These are phyloP conservation scores for Cercospora sp. DNA, from an alignment of 2,329 filamentous ascomycete species.

Conservation along the genomic window DNA sequence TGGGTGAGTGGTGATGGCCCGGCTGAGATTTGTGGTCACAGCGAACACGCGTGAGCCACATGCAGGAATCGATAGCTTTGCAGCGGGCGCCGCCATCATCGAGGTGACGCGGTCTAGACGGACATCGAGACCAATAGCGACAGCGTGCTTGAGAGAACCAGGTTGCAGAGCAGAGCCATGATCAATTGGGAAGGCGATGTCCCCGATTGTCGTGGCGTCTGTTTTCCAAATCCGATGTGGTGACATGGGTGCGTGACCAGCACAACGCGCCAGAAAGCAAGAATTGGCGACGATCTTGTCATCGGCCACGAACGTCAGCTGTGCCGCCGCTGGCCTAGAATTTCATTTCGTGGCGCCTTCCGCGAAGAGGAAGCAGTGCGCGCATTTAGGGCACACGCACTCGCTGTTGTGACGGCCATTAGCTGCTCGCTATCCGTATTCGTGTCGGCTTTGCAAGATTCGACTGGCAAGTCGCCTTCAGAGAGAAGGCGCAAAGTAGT, in stretches of 20 bases:
- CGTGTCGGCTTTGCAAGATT: neutral
- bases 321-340: neutral
- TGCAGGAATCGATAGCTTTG: neutral
- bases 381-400: neutral
- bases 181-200: neutral
- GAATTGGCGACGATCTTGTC: slow-evolving; percentile 18
- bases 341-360: neutral
- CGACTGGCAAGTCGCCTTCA: neutral
- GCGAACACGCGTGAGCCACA: neutral
- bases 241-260: slow-evolving; percentile 13
- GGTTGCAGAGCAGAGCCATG: neutral
- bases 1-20: neutral
- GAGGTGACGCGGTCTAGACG: neutral
- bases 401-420: neutral
- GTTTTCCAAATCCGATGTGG: neutral
- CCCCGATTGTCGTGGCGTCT: neutral
- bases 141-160: neutral
- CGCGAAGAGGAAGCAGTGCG: neutral
- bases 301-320: slow-evolving; percentile 22
- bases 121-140: neutral
- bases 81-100: neutral
- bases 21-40: neutral
- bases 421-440: neutral
- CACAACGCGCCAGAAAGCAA: slow-evolving; percentile 15
- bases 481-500: neutral